Conservation (phyloP, 2,329 filamentous ascomycete genomes). For the Colletotrichum tofieldiae region DNA sequence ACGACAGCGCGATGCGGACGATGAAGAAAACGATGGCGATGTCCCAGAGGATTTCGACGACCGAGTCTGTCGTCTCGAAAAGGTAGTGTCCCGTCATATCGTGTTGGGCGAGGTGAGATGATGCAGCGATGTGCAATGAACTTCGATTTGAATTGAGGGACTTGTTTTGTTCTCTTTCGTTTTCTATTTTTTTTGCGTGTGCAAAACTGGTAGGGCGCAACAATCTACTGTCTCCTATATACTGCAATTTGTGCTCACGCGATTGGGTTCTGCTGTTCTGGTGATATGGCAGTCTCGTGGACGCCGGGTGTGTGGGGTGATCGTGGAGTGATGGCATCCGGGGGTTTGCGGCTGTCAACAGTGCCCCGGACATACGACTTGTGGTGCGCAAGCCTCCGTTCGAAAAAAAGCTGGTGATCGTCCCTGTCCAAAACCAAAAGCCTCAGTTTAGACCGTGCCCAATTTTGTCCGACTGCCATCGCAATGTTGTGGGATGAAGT, state of each 20-base stretch:
- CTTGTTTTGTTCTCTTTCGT: neutral
- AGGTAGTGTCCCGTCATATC: slow-evolving; percentile 37
- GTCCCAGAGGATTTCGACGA: slow-evolving; percentile 57
- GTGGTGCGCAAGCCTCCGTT: neutral
- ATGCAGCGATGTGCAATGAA: neutral
- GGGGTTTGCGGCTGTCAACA: neutral
- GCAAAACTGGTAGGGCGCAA: neutral
- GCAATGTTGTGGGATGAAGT: slow-evolving; percentile 27
- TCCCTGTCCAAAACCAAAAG: too few relatives aligned
- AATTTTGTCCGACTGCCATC: neutral
- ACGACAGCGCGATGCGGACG: slow-evolving; percentile 51
- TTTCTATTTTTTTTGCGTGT: neutral
- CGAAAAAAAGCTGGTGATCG: neutral
- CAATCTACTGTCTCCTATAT: slow-evolving; percentile 13
- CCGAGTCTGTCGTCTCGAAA: slow-evolving; percentile 53
- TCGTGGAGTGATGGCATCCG: slow-evolving; percentile 23
- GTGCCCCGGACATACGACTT: slow-evolving; percentile 2
- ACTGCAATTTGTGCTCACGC: slow-evolving; percentile 14
- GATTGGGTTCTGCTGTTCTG: slow-evolving; percentile 13
- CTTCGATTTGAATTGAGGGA: neutral
- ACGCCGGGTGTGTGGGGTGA: slow-evolving; percentile 33
- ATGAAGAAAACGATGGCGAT: slow-evolving; percentile 55
- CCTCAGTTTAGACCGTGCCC: neutral
- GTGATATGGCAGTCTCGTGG: slow-evolving; percentile 4
- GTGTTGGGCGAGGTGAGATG: neutral